Evolutionary conservation across 83 land plant genomes (phyloP).

Genomic region (Picea engelmannii): DNA sequence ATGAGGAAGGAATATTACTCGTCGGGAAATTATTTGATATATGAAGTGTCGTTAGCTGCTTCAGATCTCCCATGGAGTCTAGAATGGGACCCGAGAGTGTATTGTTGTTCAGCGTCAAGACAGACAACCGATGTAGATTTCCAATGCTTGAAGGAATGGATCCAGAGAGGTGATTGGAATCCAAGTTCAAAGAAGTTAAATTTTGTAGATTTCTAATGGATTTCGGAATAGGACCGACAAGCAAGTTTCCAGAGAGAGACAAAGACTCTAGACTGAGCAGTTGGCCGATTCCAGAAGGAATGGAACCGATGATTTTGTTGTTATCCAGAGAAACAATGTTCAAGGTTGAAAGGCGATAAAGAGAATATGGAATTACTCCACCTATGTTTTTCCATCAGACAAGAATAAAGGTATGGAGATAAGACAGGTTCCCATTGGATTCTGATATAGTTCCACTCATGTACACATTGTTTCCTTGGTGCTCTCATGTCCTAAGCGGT

Average conservation of each 20-base stretch:
- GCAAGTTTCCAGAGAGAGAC: background rate
- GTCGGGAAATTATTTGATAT: conserved; percentile 45
- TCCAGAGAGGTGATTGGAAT: too few species aligned
- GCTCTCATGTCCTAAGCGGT: too few species aligned
- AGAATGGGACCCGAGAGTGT: too few species aligned
- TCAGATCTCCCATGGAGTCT: too few species aligned
- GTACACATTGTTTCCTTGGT: background rate
- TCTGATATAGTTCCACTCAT: too few species aligned
- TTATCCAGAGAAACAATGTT: conserved; percentile 54
- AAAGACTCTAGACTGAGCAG: conserved; percentile 58
- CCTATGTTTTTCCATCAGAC: conserved; percentile 26
- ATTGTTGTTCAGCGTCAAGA: too few species aligned
- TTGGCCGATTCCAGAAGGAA: conserved; percentile 59
- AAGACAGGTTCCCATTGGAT: background rate
- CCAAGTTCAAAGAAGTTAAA: conserved; percentile 16
- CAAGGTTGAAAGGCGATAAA: conserved; percentile 24
- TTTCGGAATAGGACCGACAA: conserved; percentile 19
- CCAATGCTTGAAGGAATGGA: too few species aligned
- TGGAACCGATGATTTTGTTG: conserved; percentile 58
- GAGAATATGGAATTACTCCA: conserved; percentile 36
- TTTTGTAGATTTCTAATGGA: conserved; percentile 46
- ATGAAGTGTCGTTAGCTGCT: conserved; percentile 25
- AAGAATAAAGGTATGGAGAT: conserved; percentile 4
- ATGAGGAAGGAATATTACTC: conserved; percentile 43
- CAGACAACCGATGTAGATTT: too few species aligned